phyloP scores from a whole-genome alignment of 805 yeast species.

The Brettanomyces nanus region DNA sequence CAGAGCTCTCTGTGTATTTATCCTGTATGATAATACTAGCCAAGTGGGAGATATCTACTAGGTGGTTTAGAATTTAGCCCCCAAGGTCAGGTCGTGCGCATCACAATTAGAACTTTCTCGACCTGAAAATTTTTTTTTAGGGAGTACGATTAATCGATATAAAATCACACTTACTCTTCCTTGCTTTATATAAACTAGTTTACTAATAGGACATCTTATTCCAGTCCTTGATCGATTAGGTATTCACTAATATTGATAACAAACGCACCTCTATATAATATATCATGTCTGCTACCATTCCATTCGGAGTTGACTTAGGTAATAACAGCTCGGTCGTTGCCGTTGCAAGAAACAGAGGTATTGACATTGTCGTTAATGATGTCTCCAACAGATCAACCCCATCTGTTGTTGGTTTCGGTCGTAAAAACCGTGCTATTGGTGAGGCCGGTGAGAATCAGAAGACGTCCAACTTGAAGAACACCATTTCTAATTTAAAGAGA shows the following conservation, averaged over 20 bases:
- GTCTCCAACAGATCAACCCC: conserved; percentile 98
- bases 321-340: conserved; percentile 90
- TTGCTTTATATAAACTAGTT: too few species aligned
- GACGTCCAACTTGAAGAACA: conserved; percentile 92
- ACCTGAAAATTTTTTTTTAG: too few species aligned
- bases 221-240: neutral
- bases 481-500: conserved; percentile 92
- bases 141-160: too few species aligned
- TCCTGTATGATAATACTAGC: too few species aligned
- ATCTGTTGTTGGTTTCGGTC: conserved; percentile 78
- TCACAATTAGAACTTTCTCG: too few species aligned
- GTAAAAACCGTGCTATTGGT: conserved; percentile 84
- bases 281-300: conserved; percentile 81
- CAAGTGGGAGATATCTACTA: too few species aligned
- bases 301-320: conserved; percentile 98
- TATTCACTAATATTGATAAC: neutral
- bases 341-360: conserved; percentile 96
- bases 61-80: too few species aligned
- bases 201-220: too few species aligned
- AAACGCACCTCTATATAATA: too few species aligned
- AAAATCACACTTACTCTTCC: too few species aligned
- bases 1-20: too few species aligned
- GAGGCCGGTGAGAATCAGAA: conserved; percentile 95
- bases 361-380: conserved; percentile 96
- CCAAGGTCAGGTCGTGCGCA: too few species aligned